These are phyloP conservation scores for Talaromyces adpressus DNA, from an alignment of 495 filamentous ascomycete species.

Conservation along the genomic window DNA sequence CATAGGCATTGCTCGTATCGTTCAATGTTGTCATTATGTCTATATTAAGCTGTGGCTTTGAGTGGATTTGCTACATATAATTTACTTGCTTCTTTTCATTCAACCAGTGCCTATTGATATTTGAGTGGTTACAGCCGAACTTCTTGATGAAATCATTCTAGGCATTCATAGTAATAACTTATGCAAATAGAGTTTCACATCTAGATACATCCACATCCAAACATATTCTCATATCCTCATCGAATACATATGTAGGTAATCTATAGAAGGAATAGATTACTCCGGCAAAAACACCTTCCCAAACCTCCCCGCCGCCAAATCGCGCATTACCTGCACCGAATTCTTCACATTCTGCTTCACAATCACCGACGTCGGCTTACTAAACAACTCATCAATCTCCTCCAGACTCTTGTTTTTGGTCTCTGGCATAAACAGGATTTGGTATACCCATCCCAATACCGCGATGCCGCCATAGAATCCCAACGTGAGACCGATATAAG, in stretches of 20 bases:
- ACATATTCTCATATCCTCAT: not conserved
- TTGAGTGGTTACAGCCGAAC: not conserved
- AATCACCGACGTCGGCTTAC: conserved; percentile 46
- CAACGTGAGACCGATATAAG: conserved; percentile 46
- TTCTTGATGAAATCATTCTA: too few species aligned
- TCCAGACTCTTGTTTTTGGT: conserved; percentile 58
- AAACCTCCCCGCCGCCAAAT: conserved; percentile 23
- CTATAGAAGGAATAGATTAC: not conserved
- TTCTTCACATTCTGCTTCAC: conserved; percentile 42
- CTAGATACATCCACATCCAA: not conserved
- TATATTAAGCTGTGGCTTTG: not conserved
- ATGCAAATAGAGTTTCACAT: not conserved
- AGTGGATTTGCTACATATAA: not conserved
- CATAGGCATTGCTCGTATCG: not conserved
- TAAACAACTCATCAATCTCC: conserved; percentile 54
- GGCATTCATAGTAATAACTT: too few species aligned
- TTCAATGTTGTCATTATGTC: not conserved
- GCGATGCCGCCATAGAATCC: conserved; percentile 59
- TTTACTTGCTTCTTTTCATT: not conserved
- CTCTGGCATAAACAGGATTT: conserved; percentile 56
- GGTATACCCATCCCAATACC: conserved; percentile 49
- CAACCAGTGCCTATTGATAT: too few species aligned
- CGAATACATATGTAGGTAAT: too few species aligned
- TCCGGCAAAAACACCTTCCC: conserved; percentile 24
- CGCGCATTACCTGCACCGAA: conserved; percentile 24